These are phyloP conservation scores for Aspergillus oerlinghausenensis DNA, from an alignment of 2,329 filamentous ascomycete species.

Conservation along the genomic window DNA sequence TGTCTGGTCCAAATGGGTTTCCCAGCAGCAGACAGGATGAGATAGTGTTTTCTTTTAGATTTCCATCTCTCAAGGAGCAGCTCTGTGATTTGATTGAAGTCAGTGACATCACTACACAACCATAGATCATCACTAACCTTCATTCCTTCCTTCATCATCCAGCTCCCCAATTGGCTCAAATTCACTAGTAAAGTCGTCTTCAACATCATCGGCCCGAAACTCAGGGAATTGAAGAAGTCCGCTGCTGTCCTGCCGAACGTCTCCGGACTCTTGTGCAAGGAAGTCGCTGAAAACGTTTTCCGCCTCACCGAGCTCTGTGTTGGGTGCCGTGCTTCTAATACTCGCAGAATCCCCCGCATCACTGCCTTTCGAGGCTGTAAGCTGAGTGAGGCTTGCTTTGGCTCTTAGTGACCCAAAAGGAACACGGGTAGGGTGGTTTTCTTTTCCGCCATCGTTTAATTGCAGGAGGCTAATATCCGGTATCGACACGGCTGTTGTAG, in stretches of 20 bases:
- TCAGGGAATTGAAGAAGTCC: slow-evolving; percentile 32
- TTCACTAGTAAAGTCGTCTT: slow-evolving; percentile 68
- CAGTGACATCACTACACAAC: background rate
- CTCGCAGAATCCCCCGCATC: slow-evolving; percentile 49
- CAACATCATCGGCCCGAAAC: slow-evolving; percentile 46
- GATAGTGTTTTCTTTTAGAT: slow-evolving; percentile 91
- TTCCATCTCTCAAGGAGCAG: slow-evolving; percentile 70
- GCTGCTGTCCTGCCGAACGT: slow-evolving; percentile 36
- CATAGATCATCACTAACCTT: slow-evolving; percentile 42
- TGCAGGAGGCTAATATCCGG: slow-evolving; percentile 74
- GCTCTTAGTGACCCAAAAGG: slow-evolving; percentile 27
- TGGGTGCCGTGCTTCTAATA: slow-evolving; percentile 48
- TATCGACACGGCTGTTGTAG: slow-evolving; percentile 80
- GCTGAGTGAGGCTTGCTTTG: slow-evolving; percentile 36
- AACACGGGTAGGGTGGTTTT: slow-evolving; percentile 51
- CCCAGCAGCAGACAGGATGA: slow-evolving; percentile 91
- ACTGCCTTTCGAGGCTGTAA: slow-evolving; percentile 45
- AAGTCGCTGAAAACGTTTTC: slow-evolving; percentile 78
- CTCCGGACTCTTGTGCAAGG: slow-evolving; percentile 39
- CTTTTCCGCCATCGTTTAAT: slow-evolving; percentile 64
- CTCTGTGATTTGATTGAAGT: slow-evolving; percentile 16
- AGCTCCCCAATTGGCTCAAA: slow-evolving; percentile 67
- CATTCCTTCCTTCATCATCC: slow-evolving; percentile 49
- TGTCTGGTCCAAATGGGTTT: slow-evolving; percentile 97
- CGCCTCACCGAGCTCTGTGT: slow-evolving; percentile 62